Evolutionary conservation across 371 early-diverging fungal species (phyloP).

Genomic region (Gilbertella persicaria): DNA sequence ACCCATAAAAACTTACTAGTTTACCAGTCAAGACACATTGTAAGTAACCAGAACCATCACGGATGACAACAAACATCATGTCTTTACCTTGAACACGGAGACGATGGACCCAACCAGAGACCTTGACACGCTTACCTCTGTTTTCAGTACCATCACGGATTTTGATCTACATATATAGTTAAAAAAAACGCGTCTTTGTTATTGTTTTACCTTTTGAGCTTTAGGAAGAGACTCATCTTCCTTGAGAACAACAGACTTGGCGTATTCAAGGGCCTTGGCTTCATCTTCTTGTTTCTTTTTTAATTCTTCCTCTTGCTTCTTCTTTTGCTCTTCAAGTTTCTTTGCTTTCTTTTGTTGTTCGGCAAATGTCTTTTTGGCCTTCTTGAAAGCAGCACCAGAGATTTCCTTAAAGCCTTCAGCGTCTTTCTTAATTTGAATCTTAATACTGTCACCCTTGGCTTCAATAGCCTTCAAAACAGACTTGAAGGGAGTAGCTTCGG

Average conservation of each 20-base stretch:
- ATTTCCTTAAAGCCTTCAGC: slow-evolving; percentile 73
- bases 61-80: slow-evolving; percentile 91
- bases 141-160: slow-evolving; percentile 66
- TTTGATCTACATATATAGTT: slow-evolving; percentile 83
- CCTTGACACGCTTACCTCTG: slow-evolving; percentile 83
- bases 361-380: slow-evolving; percentile 82
- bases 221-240: slow-evolving; percentile 79
- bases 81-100: slow-evolving; percentile 95
- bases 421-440: slow-evolving; percentile 71
- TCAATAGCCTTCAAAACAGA: slow-evolving; percentile 70
- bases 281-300: slow-evolving; percentile 73
- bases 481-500: slow-evolving; percentile 66
- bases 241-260: slow-evolving; percentile 77
- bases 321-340: slow-evolving; percentile 69
- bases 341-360: slow-evolving; percentile 72
- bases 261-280: slow-evolving; percentile 79
- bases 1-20: too few relatives aligned
- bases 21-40: slow-evolving; percentile 92
- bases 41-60: slow-evolving; percentile 94
- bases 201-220: slow-evolving; percentile 63
- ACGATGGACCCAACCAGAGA: slow-evolving; percentile 97
- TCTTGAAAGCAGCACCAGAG: slow-evolving; percentile 90
- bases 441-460: slow-evolving; percentile 50
- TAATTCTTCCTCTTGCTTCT: slow-evolving; percentile 69
- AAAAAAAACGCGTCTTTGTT: background rate